phyloP scores from a whole-genome alignment of 371 early-diverging fungal species.

The Rhizopus stolonifer region DNA sequence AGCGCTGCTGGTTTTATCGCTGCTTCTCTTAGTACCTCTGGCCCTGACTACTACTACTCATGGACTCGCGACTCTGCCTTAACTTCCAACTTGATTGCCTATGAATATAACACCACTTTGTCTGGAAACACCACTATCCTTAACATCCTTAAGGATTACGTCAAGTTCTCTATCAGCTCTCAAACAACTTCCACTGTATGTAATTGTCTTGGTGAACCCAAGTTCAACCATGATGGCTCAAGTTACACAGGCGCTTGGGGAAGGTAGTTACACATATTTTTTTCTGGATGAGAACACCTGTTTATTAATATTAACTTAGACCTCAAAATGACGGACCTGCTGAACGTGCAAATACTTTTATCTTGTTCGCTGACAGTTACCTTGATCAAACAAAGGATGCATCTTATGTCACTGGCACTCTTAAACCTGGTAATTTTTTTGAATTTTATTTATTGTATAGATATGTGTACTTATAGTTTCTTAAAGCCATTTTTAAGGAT shows the following conservation, averaged over 20 bases:
- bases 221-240: constrained; percentile 66
- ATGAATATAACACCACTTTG: constrained; percentile 20
- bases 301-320: no score
- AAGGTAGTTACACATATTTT: no score
- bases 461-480: no score
- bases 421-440: no score
- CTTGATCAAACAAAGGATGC: constrained; percentile 23
- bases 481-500: constrained; percentile 47
- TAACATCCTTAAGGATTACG: constrained; percentile 30
- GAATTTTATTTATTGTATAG: no score
- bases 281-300: no score
- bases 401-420: constrained; percentile 26
- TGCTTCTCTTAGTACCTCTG: constrained; percentile 33
- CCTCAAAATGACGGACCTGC: constrained; percentile 89
- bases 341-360: constrained; percentile 59
- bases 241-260: constrained; percentile 62
- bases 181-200: constrained; percentile 33
- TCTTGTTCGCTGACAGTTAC: constrained; percentile 45
- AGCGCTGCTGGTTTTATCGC: constrained; percentile 36
- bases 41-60: constrained; percentile 75
- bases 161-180: constrained; percentile 33
- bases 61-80: constrained; percentile 82
- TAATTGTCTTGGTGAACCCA: constrained; percentile 76
- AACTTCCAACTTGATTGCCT: constrained; percentile 47
- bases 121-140: constrained; percentile 14